Conservation (phyloP, 371 early-diverging fungal genomes). For the Rhizomucor miehei region DNA sequence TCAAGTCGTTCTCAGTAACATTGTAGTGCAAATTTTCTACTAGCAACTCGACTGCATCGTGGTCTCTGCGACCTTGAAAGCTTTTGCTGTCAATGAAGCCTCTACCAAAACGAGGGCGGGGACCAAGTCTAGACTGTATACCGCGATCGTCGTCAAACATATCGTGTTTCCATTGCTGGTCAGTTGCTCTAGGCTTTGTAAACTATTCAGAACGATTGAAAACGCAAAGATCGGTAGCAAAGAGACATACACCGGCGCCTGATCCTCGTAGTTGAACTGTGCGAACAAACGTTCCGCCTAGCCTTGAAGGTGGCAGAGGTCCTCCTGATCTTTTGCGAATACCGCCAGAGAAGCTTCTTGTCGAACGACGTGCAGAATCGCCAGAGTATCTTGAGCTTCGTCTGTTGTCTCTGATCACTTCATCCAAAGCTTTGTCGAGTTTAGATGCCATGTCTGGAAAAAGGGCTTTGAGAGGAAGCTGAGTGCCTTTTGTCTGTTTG, state of each 20-base stretch:
- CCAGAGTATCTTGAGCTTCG: constrained; percentile 14
- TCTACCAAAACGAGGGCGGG: constrained; percentile 4
- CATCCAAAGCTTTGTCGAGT: constrained; percentile 52
- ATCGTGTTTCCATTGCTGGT: constrained; percentile 33
- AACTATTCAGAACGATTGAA: not conserved
- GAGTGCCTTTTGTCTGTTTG: too few species aligned
- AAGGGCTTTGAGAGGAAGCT: not conserved
- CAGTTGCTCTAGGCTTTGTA: too few species aligned
- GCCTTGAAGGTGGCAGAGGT: constrained; percentile 8
- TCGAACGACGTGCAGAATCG: constrained; percentile 18
- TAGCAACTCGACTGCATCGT: constrained; percentile 13
- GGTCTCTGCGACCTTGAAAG: not conserved
- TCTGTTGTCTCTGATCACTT: constrained; percentile 46
- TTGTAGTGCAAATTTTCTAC: constrained; percentile 43
- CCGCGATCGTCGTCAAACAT: constrained; percentile 28
- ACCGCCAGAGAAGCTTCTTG: constrained; percentile 18
- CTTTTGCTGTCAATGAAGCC: not conserved
- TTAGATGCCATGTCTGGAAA: constrained; percentile 27
- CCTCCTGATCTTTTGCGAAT: constrained; percentile 30
- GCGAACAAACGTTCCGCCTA: constrained; percentile 30
- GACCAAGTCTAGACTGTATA: constrained; percentile 30
- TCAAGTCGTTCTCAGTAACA: constrained; percentile 37
- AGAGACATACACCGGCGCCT: constrained; percentile 5
- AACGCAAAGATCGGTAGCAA: not conserved
- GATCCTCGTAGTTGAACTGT: constrained; percentile 29